A percentile compares a stretch with the other conserved stretches of the same genome.
Conservation (phyloP, 23 red algal genomes). For the Pyropia yezoensis region DNA sequence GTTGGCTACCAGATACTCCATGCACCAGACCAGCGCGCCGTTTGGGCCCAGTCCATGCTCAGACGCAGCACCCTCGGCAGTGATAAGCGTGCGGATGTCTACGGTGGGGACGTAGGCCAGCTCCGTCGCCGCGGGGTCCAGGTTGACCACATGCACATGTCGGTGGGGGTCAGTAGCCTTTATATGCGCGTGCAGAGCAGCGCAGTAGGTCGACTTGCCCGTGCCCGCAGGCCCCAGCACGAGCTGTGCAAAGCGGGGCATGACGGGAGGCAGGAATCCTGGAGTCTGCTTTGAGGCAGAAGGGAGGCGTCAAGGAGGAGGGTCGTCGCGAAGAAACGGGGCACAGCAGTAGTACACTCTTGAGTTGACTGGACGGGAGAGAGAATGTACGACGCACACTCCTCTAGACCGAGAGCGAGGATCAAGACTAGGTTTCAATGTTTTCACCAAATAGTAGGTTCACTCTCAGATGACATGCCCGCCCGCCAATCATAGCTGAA, state of each 20-base stretch:
- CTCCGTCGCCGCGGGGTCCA: slow-evolving; percentile 86
- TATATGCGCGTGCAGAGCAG: slow-evolving; percentile 57
- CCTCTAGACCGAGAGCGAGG: too few species aligned
- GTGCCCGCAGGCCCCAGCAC: slow-evolving; percentile 91
- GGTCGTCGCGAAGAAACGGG: too few species aligned
- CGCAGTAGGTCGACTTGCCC: slow-evolving; percentile 93
- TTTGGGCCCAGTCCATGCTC: slow-evolving; percentile 80
- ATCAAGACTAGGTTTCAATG: too few species aligned
- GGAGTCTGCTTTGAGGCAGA: too few species aligned
- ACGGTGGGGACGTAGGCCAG: slow-evolving; percentile 57
- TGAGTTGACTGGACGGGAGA: too few species aligned
- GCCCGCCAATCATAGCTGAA: too few species aligned
- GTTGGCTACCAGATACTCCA: slow-evolving; percentile 93
- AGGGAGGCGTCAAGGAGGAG: too few species aligned
- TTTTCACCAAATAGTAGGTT: too few species aligned
- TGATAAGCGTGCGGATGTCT: slow-evolving; percentile 84
- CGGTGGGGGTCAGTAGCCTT: slow-evolving; percentile 32
- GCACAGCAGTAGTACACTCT: too few species aligned
- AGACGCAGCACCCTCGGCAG: slow-evolving; percentile 73
- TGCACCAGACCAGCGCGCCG: slow-evolving; percentile 89
- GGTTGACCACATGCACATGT: slow-evolving; percentile 80
- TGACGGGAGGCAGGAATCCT: background rate
- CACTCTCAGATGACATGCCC: too few species aligned
- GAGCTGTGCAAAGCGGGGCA: slow-evolving; percentile 78
- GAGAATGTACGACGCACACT: too few species aligned